These are phyloP conservation scores for Cordyceps tenuipes DNA, from an alignment of 2,329 filamentous ascomycete genomes.

Conservation along the genomic window DNA sequence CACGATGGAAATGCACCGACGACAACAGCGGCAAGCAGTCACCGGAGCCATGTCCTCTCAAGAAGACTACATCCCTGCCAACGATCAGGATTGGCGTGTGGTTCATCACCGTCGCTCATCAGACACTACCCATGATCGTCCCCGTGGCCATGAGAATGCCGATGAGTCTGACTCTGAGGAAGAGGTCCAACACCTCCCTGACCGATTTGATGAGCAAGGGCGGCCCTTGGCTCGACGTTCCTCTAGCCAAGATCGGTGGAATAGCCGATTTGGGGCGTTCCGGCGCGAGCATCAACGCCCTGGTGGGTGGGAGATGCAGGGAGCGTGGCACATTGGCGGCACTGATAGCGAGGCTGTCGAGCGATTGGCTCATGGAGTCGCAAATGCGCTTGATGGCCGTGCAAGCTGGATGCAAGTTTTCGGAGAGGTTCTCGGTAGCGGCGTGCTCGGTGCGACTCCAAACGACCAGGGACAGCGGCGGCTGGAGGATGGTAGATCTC, in stretches of 20 bases:
- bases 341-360: slow-evolving; percentile 36
- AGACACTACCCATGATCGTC: slow-evolving; percentile 27
- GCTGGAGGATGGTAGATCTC: neutral
- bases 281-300: slow-evolving; percentile 25
- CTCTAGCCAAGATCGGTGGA: slow-evolving; percentile 20
- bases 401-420: slow-evolving; percentile 20
- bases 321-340: slow-evolving; percentile 37
- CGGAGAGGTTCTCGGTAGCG: slow-evolving; percentile 17
- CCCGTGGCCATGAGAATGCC: slow-evolving; percentile 14
- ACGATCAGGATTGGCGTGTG: slow-evolving; percentile 15
- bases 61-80: slow-evolving; percentile 15
- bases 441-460: neutral
- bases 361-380: slow-evolving; percentile 24
- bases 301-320: slow-evolving; percentile 29
- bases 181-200: slow-evolving; percentile 36
- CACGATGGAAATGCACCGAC: slow-evolving; percentile 35
- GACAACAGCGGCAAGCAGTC: slow-evolving; percentile 24
- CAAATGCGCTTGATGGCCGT: slow-evolving; percentile 21
- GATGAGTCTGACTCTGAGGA: slow-evolving; percentile 23
- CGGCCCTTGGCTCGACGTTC: slow-evolving; percentile 27
- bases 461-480: neutral
- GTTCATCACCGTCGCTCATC: slow-evolving; percentile 23
- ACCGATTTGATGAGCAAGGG: slow-evolving; percentile 39
- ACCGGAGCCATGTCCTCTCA: slow-evolving; percentile 11
- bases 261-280: slow-evolving; percentile 35